These are phyloP conservation scores for Pleurotus djamor DNA, from an alignment of 768 basidiomycete species.

Conservation along the genomic window DNA sequence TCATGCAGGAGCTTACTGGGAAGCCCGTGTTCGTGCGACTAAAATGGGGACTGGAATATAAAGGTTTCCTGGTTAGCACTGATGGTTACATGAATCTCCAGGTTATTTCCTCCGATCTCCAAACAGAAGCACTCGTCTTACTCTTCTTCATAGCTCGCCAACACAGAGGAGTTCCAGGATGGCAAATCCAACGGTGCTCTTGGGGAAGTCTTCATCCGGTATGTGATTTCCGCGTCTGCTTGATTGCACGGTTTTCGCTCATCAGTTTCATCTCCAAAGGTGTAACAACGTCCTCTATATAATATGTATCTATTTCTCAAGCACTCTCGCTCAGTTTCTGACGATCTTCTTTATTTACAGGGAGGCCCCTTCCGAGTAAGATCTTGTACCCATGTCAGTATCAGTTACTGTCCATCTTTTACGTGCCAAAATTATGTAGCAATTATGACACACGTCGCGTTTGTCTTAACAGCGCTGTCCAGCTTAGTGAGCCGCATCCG, in stretches of 20 bases:
- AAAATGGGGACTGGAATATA: conserved; percentile 99
- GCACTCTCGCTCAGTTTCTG: conserved; percentile 16
- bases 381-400: neutral
- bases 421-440: too few relatives aligned
- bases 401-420: too few relatives aligned
- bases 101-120: conserved; percentile 35
- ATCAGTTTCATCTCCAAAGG: conserved; percentile 33
- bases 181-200: conserved; percentile 93
- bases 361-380: conserved; percentile 61
- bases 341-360: conserved; percentile 46
- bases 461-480: too few relatives aligned
- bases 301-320: conserved; percentile 53
- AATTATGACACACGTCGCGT: too few relatives aligned
- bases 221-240: conserved; percentile 20
- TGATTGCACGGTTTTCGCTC: neutral
- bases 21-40: conserved; percentile 93
- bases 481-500: too few relatives aligned
- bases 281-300: conserved; percentile 98
- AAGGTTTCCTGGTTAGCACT: conserved; percentile 97
- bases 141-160: conserved; percentile 72
- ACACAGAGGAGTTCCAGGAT: conserved; percentile 97
- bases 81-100: conserved; percentile 99
- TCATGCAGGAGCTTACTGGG: conserved; percentile 97
- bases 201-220: conserved; percentile 99
- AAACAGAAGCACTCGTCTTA: neutral